Conservation (phyloP, 2,329 filamentous ascomycete species). For the Coniochaeta sp. region DNA sequence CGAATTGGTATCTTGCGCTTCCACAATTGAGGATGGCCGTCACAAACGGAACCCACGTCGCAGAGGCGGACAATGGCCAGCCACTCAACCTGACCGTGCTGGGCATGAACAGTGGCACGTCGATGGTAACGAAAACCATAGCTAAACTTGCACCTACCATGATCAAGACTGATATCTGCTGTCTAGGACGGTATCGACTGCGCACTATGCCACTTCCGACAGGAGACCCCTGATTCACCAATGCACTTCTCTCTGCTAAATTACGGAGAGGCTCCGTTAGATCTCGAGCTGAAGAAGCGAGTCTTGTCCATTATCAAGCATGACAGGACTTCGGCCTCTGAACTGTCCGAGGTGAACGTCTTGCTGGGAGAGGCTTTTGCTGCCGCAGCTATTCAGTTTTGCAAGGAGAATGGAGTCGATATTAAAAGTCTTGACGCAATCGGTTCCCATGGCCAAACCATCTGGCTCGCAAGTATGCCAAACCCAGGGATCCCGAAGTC, state of each 20-base stretch:
- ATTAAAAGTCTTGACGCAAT: slow-evolving; percentile 42
- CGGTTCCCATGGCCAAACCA: slow-evolving; percentile 52
- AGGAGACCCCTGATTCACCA: slow-evolving; percentile 39
- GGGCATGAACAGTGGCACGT: slow-evolving; percentile 46
- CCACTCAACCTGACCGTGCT: slow-evolving; percentile 43
- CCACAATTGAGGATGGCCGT: background rate
- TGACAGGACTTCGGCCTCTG: slow-evolving; percentile 43
- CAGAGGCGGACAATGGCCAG: slow-evolving; percentile 6
- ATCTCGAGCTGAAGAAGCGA: slow-evolving; percentile 44
- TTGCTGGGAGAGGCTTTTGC: slow-evolving; percentile 50
- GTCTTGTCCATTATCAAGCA: slow-evolving; percentile 51
- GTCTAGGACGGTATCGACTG: slow-evolving; percentile 56
- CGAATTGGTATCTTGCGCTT: background rate
- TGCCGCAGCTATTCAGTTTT: slow-evolving; percentile 41
- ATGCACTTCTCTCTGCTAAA: slow-evolving; percentile 51
- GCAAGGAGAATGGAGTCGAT: slow-evolving; percentile 31
- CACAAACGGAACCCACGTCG: background rate
- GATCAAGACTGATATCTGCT: background rate
- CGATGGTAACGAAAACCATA: slow-evolving; percentile 25
- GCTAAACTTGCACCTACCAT: background rate
- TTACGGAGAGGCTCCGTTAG: slow-evolving; percentile 49
- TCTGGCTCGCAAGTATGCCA: slow-evolving; percentile 49
- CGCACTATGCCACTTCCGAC: slow-evolving; percentile 48
- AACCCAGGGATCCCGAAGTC: slow-evolving; percentile 35
- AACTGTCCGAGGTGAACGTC: slow-evolving; percentile 49